Conservation (phyloP, 2,329 filamentous ascomycete genomes). For the Camillea tinctor region DNA sequence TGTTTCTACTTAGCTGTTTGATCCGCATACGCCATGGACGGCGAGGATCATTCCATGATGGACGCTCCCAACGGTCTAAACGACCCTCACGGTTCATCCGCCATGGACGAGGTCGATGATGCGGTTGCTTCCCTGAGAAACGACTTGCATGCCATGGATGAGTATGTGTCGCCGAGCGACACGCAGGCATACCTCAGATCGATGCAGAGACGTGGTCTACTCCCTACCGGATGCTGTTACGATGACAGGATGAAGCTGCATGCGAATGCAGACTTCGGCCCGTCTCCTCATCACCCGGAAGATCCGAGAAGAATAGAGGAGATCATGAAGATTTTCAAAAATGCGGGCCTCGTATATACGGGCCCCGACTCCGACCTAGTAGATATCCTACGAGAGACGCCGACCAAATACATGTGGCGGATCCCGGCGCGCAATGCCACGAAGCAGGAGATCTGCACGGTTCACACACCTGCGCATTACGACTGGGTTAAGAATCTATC, state of each 20-base stretch:
- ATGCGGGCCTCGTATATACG: constrained; percentile 71
- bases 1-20: constrained; percentile 1
- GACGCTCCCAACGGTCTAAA: constrained; percentile 41
- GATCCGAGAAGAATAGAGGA: constrained; percentile 89
- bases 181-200: constrained; percentile 38
- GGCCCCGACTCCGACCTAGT: constrained; percentile 56
- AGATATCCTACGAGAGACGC: constrained; percentile 50
- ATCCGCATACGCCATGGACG: constrained; percentile 36
- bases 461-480: constrained; percentile 77
- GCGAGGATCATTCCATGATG: constrained; percentile 44
- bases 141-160: constrained; percentile 35
- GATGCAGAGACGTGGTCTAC: constrained; percentile 45
- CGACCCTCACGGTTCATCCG: constrained; percentile 33
- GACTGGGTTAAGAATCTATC: constrained; percentile 68
- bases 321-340: constrained; percentile 87
- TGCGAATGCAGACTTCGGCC: constrained; percentile 75
- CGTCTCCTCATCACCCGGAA: constrained; percentile 83
- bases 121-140: constrained; percentile 30
- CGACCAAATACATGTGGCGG: constrained; percentile 67
- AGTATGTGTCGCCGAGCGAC: constrained; percentile 29
- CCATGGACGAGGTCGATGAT: constrained; percentile 14
- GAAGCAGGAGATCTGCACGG: constrained; percentile 73
- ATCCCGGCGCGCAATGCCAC: constrained; percentile 79
- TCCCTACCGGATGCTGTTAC: constrained; percentile 80
- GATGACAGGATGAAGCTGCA: constrained; percentile 96